These are phyloP conservation scores for Podospora comata DNA, from an alignment of 495 filamentous ascomycete species.

Conservation along the genomic window DNA sequence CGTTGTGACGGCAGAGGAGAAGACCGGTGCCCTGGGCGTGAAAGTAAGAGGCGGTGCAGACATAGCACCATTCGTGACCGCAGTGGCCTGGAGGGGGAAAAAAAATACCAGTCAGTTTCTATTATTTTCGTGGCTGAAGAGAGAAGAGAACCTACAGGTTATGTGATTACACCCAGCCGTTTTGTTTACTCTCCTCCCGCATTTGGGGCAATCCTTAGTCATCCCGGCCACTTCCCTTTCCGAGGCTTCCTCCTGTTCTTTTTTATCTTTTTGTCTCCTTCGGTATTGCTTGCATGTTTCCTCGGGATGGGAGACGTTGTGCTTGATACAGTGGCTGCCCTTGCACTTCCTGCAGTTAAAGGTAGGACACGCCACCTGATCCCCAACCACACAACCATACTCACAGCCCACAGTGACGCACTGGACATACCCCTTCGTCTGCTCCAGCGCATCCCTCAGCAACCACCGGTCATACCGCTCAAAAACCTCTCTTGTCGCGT, in stretches of 20 bases:
- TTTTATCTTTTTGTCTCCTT: constrained; percentile 25
- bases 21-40: constrained; percentile 25
- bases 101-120: not conserved
- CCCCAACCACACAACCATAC: constrained; percentile 40
- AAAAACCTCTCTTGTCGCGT: constrained; percentile 33
- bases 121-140: not conserved
- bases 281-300: constrained; percentile 51
- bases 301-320: constrained; percentile 46
- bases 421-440: constrained; percentile 39
- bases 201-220: constrained; percentile 45
- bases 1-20: constrained; percentile 35
- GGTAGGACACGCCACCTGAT: constrained; percentile 33
- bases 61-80: constrained; percentile 47
- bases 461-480: constrained; percentile 36
- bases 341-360: constrained; percentile 42
- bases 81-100: constrained; percentile 32
- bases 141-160: constrained; percentile 35
- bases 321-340: constrained; percentile 39
- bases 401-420: constrained; percentile 42
- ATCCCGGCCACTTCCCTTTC: constrained; percentile 38
- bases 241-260: constrained; percentile 37
- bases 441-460: constrained; percentile 30
- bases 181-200: constrained; percentile 42
- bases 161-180: constrained; percentile 51
- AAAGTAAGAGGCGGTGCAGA: constrained; percentile 38